Evolutionary conservation across 305 asterid genomes (phyloP).

Genomic region (Lippia alba): DNA sequence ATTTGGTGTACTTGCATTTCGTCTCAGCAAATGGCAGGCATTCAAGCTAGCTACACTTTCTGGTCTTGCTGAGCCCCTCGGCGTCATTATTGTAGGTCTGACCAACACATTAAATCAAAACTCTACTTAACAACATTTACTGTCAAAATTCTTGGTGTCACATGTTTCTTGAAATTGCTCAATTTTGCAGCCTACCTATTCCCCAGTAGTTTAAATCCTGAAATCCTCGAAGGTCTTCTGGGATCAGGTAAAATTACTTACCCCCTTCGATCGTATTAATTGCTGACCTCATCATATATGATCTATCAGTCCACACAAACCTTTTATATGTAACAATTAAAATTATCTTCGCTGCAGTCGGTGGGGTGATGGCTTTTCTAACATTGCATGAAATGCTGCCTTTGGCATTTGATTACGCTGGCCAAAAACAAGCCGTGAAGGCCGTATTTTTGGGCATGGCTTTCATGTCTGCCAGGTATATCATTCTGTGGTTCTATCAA

Average conservation of each 20-base stretch:
- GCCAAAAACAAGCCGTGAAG: conserved; percentile 89
- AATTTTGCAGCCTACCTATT: conserved; percentile 79
- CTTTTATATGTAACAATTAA: neutral
- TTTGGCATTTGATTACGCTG: conserved; percentile 90
- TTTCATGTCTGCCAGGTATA: conserved; percentile 90
- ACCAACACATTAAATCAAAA: conserved; percentile 23
- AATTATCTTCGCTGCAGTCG: conserved; percentile 27
- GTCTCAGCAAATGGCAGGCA: conserved; percentile 93
- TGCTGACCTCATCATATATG: conserved; percentile 17
- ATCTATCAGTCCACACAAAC: neutral
- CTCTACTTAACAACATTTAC: conserved; percentile 17
- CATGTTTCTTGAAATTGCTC: conserved; percentile 21
- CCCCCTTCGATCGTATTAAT: conserved; percentile 10
- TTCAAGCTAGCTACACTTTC: conserved; percentile 95
- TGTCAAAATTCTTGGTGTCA: conserved; percentile 19
- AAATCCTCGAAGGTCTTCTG: conserved; percentile 88
- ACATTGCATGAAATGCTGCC: conserved; percentile 96
- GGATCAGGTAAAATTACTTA: conserved; percentile 67
- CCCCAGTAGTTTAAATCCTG: conserved; percentile 85
- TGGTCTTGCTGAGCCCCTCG: conserved; percentile 93
- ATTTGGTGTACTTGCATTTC: conserved; percentile 25
- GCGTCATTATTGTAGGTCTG: conserved; percentile 92
- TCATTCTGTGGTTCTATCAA: neutral
- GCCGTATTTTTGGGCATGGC: conserved; percentile 96
- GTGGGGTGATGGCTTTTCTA: conserved; percentile 46